These are phyloP conservation scores for Nicotiana benthamiana DNA, from an alignment of 257 asterid genomes.

Conservation along the genomic window DNA sequence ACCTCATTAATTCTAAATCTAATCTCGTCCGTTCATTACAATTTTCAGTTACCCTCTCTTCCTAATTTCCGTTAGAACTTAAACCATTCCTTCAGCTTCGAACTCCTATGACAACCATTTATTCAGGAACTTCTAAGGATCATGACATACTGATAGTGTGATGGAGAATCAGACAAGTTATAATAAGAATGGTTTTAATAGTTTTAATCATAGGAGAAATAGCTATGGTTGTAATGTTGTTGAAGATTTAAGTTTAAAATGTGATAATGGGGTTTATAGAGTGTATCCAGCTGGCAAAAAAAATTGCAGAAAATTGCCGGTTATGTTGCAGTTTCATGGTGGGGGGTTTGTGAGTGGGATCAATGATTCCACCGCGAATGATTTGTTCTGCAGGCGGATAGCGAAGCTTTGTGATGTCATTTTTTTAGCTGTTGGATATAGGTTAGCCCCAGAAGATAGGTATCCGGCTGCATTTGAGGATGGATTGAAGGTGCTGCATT, in stretches of 20 bases:
- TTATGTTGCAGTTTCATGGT: slow-evolving; percentile 85
- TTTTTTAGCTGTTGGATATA: slow-evolving; percentile 84
- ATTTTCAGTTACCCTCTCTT: no score
- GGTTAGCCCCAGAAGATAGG: slow-evolving; percentile 80
- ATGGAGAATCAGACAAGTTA: background rate
- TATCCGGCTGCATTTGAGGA: slow-evolving; percentile 90
- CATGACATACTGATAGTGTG: background rate
- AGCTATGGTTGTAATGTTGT: slow-evolving; percentile 38
- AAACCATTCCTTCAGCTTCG: no score
- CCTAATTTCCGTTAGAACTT: no score
- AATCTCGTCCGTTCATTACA: no score
- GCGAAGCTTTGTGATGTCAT: slow-evolving; percentile 78
- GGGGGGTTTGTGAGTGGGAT: slow-evolving; percentile 88
- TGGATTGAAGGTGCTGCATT: slow-evolving; percentile 78
- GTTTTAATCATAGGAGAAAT: slow-evolving; percentile 31
- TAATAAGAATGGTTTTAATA: background rate
- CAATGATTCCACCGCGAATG: slow-evolving; percentile 80
- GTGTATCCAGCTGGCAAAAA: slow-evolving; percentile 54
- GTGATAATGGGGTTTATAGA: slow-evolving; percentile 39
- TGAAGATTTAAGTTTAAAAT: slow-evolving; percentile 29
- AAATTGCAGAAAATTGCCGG: slow-evolving; percentile 47
- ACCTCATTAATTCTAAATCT: no score
- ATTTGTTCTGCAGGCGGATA: slow-evolving; percentile 70
- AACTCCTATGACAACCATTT: no score
- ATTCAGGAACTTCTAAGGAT: no score